Base-by-base conservation (phyloP, 345 rosid species). In the Camelina sativa region DNA sequence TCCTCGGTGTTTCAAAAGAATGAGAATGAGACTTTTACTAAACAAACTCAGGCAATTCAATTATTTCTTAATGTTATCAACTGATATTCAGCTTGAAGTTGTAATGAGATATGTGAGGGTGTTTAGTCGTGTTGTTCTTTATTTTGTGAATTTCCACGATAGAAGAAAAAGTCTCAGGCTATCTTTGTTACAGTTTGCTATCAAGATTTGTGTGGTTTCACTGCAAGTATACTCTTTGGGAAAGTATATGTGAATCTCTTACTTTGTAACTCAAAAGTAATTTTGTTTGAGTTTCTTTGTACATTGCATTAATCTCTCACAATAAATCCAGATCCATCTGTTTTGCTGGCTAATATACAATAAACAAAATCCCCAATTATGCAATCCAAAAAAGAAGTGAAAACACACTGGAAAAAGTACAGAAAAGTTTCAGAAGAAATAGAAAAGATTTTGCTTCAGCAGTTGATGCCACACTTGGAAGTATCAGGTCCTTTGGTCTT, bases 401-500 rank as follows among this genome's bases (percentile, higher is more conserved):
- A 65, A 51, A 71, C 67, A 77, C 76, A 28, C 56, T 38, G 63
- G 9, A 52, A 25, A 19, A 32, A 34, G 35, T 35, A 62, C 44
- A 48, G 10, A 32, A 30, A 58, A 30, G 37, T 65, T 71, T 71
- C 53, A 32, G 13, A 52, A 65, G 51, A 38, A 38, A 40, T 11
- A 40, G 43, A 40, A 57, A 32, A 32, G 1, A 25, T 38, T 37
- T 73, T 61, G 64, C 67, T 47, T 87, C 84, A 95, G 82, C 97
- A 95, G 71, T 95, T 92, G 88, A 90, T 82, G 78, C 99, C 97
- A 47, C 97, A 95, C 79, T 72, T 79, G 50, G 83, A 83, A 57
- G 96, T 86, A 69, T 80, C 87, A 76, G 99, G 99, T 80, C 99
- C 99, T 77, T 87, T 92, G 66, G 97, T 89, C 84, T 89, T 95